These are phyloP conservation scores for Paracorniculantispora psalliotae DNA, from an alignment of 2,329 filamentous ascomycete genomes.

Conservation along the genomic window DNA sequence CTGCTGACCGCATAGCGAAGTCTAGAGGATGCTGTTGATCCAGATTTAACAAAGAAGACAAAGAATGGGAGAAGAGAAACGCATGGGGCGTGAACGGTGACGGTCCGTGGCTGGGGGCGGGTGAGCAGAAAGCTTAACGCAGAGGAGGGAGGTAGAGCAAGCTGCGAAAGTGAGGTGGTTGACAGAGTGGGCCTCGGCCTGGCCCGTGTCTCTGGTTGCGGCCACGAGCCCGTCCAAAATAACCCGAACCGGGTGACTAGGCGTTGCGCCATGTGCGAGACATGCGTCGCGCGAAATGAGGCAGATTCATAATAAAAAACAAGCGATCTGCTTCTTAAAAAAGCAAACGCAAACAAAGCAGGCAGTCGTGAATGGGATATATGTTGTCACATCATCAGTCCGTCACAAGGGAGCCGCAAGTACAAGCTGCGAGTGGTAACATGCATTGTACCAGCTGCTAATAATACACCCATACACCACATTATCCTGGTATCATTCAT, in stretches of 20 bases:
- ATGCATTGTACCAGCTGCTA: neutral
- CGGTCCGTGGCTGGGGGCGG: slow-evolving; percentile 4
- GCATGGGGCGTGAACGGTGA: neutral
- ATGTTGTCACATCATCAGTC: too few relatives aligned
- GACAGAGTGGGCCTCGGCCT: slow-evolving; percentile 7
- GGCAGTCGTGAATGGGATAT: too few relatives aligned
- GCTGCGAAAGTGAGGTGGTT: slow-evolving; percentile 12
- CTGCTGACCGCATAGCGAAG: neutral
- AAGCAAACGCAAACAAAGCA: too few relatives aligned
- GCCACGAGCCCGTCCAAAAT: neutral
- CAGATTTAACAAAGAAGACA: neutral
- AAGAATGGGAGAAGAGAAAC: neutral
- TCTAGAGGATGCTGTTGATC: too few relatives aligned
- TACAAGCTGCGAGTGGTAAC: too few relatives aligned
- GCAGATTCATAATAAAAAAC: too few relatives aligned
- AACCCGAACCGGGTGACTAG: too few relatives aligned
- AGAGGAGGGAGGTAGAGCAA: too few relatives aligned
- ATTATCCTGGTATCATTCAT: neutral
- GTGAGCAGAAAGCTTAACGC: neutral
- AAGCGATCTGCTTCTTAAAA: too few relatives aligned
- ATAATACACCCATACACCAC: neutral
- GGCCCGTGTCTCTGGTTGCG: slow-evolving; percentile 6
- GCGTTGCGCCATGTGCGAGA: neutral
- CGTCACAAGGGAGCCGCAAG: too few relatives aligned
- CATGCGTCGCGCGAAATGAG: neutral